A percentile compares a stretch with the other conserved stretches of the same genome.
Conservation (phyloP, 768 basidiomycete genomes). For the Tricholoma sp. region DNA sequence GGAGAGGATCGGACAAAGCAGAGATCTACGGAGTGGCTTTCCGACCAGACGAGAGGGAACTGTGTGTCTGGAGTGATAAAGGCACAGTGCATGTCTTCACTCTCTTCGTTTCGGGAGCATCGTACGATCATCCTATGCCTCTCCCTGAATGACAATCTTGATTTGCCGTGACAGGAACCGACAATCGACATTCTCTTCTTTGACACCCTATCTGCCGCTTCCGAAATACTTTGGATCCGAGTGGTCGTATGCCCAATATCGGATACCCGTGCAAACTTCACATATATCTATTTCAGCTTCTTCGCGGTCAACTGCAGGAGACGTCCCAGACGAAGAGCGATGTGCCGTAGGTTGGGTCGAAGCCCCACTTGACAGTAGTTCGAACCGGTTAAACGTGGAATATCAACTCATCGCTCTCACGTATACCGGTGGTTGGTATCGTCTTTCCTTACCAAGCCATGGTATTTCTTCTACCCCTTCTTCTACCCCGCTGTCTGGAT, state of each 20-base stretch:
- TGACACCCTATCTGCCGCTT: slow-evolving; percentile 75
- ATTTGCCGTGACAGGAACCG: slow-evolving; percentile 55
- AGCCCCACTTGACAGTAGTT: slow-evolving; percentile 35
- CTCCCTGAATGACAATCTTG: background rate
- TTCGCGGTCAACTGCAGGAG: slow-evolving; percentile 48
- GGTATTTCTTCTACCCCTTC: slow-evolving; percentile 13
- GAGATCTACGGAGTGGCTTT: slow-evolving; percentile 90
- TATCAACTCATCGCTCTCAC: slow-evolving; percentile 83
- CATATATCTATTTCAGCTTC: slow-evolving; percentile 76
- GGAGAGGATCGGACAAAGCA: slow-evolving; percentile 85
- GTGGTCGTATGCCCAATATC: slow-evolving; percentile 93
- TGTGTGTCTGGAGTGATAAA: slow-evolving; percentile 94
- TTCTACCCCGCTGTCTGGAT: slow-evolving; percentile 21
- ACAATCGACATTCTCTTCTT: slow-evolving; percentile 74
- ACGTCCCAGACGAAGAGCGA: slow-evolving; percentile 74
- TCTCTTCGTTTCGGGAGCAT: slow-evolving; percentile 56
- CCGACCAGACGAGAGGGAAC: slow-evolving; percentile 77
- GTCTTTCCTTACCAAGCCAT: slow-evolving; percentile 56
- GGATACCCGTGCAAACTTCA: slow-evolving; percentile 79
- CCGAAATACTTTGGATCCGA: slow-evolving; percentile 94
- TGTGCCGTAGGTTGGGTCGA: slow-evolving; percentile 86
- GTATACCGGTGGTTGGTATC: slow-evolving; percentile 90
- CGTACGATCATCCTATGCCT: slow-evolving; percentile 40
- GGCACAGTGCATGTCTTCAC: slow-evolving; percentile 91
- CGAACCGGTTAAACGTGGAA: slow-evolving; percentile 33